These are phyloP conservation scores for Lobosporangium transversale DNA, from an alignment of 192 early-diverging fungal genomes.

Conservation along the genomic window DNA sequence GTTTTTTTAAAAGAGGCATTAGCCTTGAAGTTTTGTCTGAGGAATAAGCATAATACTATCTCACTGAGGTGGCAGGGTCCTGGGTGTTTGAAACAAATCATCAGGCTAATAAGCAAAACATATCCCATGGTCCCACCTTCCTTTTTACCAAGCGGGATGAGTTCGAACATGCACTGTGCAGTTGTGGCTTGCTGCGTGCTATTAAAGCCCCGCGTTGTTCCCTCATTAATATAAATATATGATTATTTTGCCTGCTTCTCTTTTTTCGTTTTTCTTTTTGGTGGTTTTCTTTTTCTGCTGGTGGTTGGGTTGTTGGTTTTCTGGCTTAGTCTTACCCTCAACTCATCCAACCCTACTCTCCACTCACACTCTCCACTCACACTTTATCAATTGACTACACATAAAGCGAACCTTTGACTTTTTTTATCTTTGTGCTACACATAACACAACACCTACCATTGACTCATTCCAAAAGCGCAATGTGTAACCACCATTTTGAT, in stretches of 20 bases:
- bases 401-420: background rate
- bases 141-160: too few species aligned
- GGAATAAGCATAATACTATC: too few species aligned
- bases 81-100: too few species aligned
- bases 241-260: slow-evolving; percentile 9
- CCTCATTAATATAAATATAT: slow-evolving; percentile 42
- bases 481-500: slow-evolving; percentile 51
- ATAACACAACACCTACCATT: background rate
- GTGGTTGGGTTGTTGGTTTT: slow-evolving; percentile 23
- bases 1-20: too few species aligned
- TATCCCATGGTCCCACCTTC: too few species aligned
- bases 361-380: background rate
- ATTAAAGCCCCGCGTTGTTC: background rate
- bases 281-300: slow-evolving; percentile 16
- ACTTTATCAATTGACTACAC: background rate
- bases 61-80: too few species aligned
- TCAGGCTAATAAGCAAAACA: too few species aligned
- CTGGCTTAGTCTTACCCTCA: background rate
- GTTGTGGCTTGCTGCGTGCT: too few species aligned
- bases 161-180: too few species aligned
- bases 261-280: slow-evolving; percentile 24
- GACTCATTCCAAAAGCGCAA: slow-evolving; percentile 14
- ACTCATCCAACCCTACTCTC: background rate
- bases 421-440: slow-evolving; percentile 4
- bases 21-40: too few species aligned